phyloP scores from a whole-genome alignment of 1,139 yeast species.

The Geotrichum armillariae region DNA sequence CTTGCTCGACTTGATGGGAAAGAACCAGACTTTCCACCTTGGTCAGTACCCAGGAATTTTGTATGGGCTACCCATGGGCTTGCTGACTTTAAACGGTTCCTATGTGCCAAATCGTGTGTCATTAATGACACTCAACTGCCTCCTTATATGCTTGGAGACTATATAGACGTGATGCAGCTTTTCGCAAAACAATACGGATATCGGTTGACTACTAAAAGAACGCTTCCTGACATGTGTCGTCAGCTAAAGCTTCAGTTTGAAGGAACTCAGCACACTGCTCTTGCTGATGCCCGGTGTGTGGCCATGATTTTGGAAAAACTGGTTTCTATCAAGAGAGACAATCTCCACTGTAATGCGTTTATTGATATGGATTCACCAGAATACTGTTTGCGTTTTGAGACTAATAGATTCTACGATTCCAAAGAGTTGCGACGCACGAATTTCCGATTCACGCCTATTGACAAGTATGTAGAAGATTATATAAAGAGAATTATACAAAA shows the following conservation, averaged over 20 bases:
- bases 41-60: constrained; percentile 24
- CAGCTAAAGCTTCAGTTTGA: constrained; percentile 2
- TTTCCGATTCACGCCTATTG: constrained; percentile 18
- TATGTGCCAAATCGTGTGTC: constrained; percentile 25
- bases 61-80: constrained; percentile 31
- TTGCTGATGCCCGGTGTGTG: constrained; percentile 16
- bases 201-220: not conserved
- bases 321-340: not conserved
- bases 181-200: constrained; percentile 16
- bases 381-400: constrained; percentile 1
- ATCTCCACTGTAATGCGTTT: constrained; percentile 12
- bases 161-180: constrained; percentile 27
- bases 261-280: constrained; percentile 14
- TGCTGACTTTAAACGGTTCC: constrained; percentile 30
- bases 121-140: constrained; percentile 24
- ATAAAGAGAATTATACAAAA: not conserved
- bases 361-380: constrained; percentile 21
- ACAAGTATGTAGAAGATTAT: constrained; percentile 6
- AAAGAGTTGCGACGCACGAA: constrained; percentile 10
- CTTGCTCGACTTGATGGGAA: constrained; percentile 1
- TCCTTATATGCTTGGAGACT: constrained; percentile 26
- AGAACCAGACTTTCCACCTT: constrained; percentile 10
- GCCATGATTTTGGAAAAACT: constrained; percentile 7
- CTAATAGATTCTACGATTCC: constrained; percentile 2
- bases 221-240: constrained; percentile 9